A percentile compares a stretch with the other conserved stretches of the same genome.
These are phyloP conservation scores for Grigorovia humatica DNA, from an alignment of 805 yeast species.

Conservation along the genomic window DNA sequence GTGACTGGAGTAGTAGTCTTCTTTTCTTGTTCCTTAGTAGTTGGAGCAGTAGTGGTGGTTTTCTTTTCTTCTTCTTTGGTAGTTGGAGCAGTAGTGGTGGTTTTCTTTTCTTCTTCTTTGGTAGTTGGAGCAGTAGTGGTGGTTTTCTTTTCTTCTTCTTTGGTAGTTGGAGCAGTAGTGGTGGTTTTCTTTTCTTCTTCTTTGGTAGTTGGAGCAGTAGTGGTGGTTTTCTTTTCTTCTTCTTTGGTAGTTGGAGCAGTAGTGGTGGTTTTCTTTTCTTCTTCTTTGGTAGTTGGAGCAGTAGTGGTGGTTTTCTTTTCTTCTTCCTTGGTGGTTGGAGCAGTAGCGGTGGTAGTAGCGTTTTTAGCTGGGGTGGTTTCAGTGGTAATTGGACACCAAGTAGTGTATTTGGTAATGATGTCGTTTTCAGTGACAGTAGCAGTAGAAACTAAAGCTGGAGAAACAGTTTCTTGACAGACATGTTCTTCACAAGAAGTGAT, in stretches of 20 bases:
- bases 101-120: not conserved
- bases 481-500: slow-evolving; percentile 29
- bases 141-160: slow-evolving; percentile 5
- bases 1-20: slow-evolving; percentile 3
- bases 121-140: slow-evolving; percentile 16
- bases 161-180: slow-evolving; percentile 2
- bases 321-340: slow-evolving; percentile 17
- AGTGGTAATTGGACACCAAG: slow-evolving; percentile 29
- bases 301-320: slow-evolving; percentile 11
- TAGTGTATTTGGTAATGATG: slow-evolving; percentile 22
- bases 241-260: slow-evolving; percentile 23
- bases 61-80: slow-evolving; percentile 9
- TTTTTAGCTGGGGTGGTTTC: slow-evolving; percentile 22
- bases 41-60: slow-evolving; percentile 18
- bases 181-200: slow-evolving; percentile 5
- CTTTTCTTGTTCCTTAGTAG: slow-evolving; percentile 11
- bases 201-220: slow-evolving; percentile 17
- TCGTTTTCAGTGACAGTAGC: slow-evolving; percentile 27
- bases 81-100: slow-evolving; percentile 21
- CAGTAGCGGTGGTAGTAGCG: slow-evolving; percentile 21
- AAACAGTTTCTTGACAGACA: slow-evolving; percentile 25
- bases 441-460: slow-evolving; percentile 29
- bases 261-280: slow-evolving; percentile 10
- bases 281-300: slow-evolving; percentile 12
- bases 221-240: slow-evolving; percentile 10